Base-by-base conservation (phyloP, 768 basidiomycete genomes). In the Phanerochaete carnosa region DNA sequence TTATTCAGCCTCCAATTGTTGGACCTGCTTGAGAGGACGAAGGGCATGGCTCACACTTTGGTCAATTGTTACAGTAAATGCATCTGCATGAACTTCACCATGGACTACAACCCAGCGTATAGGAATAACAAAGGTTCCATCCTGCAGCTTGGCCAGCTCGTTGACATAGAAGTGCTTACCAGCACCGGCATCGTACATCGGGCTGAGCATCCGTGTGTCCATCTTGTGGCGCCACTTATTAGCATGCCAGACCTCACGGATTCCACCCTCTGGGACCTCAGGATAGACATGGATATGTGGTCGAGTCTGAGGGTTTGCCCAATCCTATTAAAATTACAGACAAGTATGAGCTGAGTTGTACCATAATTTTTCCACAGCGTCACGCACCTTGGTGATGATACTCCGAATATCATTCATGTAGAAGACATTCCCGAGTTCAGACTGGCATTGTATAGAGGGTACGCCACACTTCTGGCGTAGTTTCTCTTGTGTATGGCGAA, bases 81-180 rank as follows among this genome's bases (percentile, higher is more conserved):
- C 61, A 53, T 65, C 60, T 3, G 49, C 57, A 53, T 52, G 43
- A 39, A 59, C 33, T 2, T 25, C 25, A 1, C 53, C 50, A 4
- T 52, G 12, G 11, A 23, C 29, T 3, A 26, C 52, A 19, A 66
- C 11, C 65, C 65, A 69, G 5, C 63, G 49, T 3, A 64, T 25
- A 4, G 68, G 68, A 19, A 70, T 62, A 2, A 69, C 58, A n/a
- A 60, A 59, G 8, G n/a, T 28, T 3, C 62, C 62, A 43, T 62
- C 45, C 1, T 15, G 5, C 13, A 65, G 15, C 22, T 45, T 12
- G 11, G 65, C 63, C 15, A 66, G 30, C 45, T 66, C 63, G 23
- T 63, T 56, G 57, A 66, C 51, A 30, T 66, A 66, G 57, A 58
- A 66, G 30, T 66, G 62, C 2, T 37, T 59, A 19, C 59, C 49